Base-by-base conservation (phyloP, 2,329 filamentous ascomycete species). In the Lecanicillium sp. region DNA sequence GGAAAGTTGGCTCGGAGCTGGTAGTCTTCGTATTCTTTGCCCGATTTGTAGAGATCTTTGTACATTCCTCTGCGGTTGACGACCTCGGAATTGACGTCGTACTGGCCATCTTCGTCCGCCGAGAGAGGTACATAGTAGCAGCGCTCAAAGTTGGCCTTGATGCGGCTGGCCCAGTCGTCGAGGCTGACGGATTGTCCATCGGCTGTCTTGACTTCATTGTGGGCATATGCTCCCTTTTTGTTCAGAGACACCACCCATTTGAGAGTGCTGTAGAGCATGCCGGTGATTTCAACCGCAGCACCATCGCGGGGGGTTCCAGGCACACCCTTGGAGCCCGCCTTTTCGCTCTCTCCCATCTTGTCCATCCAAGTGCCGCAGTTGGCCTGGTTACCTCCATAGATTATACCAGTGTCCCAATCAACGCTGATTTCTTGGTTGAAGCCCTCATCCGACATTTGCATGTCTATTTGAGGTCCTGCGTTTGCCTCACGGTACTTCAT, bases 361-460 rank as follows among this genome's bases (percentile, higher is more conserved):
- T 98, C 92, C 88, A 95, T 95, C 92, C 92, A 98, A 2, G 92
- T 98, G 37, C 92, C 92, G 52, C 94, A 98, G 61, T 98, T 98
- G 63, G 68, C 73, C 55, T 95, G 89, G 54, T 86, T 96, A 25
- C 94, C 92, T 40, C 94, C 92, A 53, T 94, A 95, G 42, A 98
- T 81, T 46, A 98, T 75, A 16, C 92, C 94, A 3, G 57, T 65
- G 5, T 80, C 92, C 90, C 90, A 96, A 57, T 98, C 90, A 9
- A 94, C 85, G 43, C 84, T 77, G 49, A 96, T 83, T 43, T 92
- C 80, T 47, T 95, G 86, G 54, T 95, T 80, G 68, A 98, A 98
- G 0, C 92, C 92, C 52, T 88, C 82, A 4, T 85, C 74, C 46
- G 76, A 85, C 92, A 98, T 98, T 60, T 98, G 90, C 49, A 77